Evolutionary conservation across 192 early-diverging fungal genomes (phyloP), one percentile per base, ranked within the genome.

Genomic region (Allomyces arbusculus): DNA sequence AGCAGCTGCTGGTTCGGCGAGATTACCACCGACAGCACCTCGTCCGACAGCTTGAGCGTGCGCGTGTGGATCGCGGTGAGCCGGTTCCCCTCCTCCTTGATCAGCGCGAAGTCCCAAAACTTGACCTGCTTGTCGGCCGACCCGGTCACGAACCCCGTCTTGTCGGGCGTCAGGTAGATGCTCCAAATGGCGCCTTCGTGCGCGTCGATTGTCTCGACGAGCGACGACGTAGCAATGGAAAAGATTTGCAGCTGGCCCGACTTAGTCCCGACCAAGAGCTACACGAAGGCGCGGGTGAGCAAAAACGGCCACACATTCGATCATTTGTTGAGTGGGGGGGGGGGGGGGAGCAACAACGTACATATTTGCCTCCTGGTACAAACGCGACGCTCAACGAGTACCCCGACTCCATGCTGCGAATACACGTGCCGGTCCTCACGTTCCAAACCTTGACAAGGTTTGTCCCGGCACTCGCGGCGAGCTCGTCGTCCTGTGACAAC

Each of bases 51-150:
- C 68, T 89, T 90, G 44, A 99, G 80, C 11, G 94, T 95, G 67
- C 92, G 86, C 68, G 82, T 83, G 64, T 95, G 95, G 44, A 83
- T 78, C 66, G 93, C 77, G 0, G 91, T 88, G 55, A 92, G 78
- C 22, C 85, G 77, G 61, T 85, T 84, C 22, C 61, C 26, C 23
- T 65, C 61, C 22, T 58, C 33, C 12, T 71, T 76, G 24, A 88
- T 74, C 69, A 94, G 82, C 68, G 87, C 86, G 73, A 96, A 90
- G 73, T 91, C 88, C 94, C 94, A 99, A 72, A 99, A 97, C 78
- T 94, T 96, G 68, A 99, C 91, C 65, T 89, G 82, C 70, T 95
- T 91, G 75, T 97, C 95, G 9, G 87, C 91, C 65, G 87, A 86
- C 25, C 94, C 95, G 1, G 95, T 92, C 28, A 86, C 87, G 33